These are phyloP conservation scores for Carex cristatella DNA, from an alignment of 176 grass and related monocot species.

Conservation along the genomic window DNA sequence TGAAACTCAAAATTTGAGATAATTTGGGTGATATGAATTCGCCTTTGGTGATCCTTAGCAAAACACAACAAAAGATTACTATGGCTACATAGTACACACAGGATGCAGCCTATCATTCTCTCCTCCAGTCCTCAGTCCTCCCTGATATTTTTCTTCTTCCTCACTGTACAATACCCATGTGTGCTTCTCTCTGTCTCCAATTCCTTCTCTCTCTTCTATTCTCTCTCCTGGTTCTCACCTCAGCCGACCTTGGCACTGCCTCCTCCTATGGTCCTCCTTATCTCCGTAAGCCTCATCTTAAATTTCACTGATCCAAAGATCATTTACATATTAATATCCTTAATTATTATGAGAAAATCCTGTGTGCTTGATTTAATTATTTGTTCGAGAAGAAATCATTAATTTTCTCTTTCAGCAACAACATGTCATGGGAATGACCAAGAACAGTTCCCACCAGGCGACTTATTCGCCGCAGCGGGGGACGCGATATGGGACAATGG, in stretches of 20 bases:
- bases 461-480: conserved; percentile 32
- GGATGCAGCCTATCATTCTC: neutral
- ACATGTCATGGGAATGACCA: conserved; percentile 30
- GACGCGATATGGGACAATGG: conserved; percentile 50
- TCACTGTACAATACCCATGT: conserved; percentile 7
- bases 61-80: neutral
- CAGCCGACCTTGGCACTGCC: conserved; percentile 44
- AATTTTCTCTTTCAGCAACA: conserved; percentile 27
- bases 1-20: too few species aligned
- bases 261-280: conserved; percentile 41
- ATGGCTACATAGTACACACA: neutral
- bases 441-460: conserved; percentile 32
- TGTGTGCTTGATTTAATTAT: neutral
- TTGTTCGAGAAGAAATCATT: neutral
- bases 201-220: neutral
- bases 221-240: conserved; percentile 2
- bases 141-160: neutral
- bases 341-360: too few species aligned
- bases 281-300: conserved; percentile 33
- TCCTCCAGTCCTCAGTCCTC: neutral
- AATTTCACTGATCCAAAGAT: neutral
- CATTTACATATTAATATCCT: too few species aligned
- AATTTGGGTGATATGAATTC: too few species aligned
- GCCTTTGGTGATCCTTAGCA: neutral
- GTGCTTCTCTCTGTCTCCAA: neutral